phyloP scores from a whole-genome alignment of 768 basidiomycete genomes.

The Serendipita sp. region DNA sequence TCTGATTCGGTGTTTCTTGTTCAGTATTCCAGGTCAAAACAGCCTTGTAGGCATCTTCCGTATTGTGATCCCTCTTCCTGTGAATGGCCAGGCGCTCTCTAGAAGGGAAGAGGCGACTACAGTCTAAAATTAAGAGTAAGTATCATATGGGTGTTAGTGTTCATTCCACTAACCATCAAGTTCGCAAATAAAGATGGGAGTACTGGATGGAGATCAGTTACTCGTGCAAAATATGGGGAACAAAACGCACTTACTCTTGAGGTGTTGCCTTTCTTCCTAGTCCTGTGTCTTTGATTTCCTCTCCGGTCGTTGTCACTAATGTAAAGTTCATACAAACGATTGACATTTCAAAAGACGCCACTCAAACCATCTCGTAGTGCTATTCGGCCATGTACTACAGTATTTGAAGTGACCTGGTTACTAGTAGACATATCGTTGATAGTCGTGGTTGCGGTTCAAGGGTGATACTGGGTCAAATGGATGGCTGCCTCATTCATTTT shows the following conservation, averaged over 20 bases:
- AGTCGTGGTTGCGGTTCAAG: background rate
- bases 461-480: background rate
- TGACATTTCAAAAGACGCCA: background rate
- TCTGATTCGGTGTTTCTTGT: background rate
- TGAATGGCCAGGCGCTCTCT: conserved; percentile 53
- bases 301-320: conserved; percentile 35
- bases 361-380: conserved; percentile 35
- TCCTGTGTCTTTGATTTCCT: conserved; percentile 28
- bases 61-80: conserved; percentile 53
- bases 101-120: conserved; percentile 55
- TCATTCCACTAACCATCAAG: conserved; percentile 29
- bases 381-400: background rate
- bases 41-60: conserved; percentile 26
- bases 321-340: background rate
- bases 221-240: background rate
- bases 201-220: conserved; percentile 25
- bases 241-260: background rate
- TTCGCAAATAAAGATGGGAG: conserved; percentile 67
- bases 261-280: background rate
- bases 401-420: background rate
- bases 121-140: conserved; percentile 25
- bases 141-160: background rate
- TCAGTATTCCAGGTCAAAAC: conserved; percentile 58
- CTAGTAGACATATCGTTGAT: background rate
- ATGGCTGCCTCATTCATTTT: too few relatives aligned